Base-by-base conservation (phyloP, 148 eudicot species). In the Chenopodium quinoa region DNA sequence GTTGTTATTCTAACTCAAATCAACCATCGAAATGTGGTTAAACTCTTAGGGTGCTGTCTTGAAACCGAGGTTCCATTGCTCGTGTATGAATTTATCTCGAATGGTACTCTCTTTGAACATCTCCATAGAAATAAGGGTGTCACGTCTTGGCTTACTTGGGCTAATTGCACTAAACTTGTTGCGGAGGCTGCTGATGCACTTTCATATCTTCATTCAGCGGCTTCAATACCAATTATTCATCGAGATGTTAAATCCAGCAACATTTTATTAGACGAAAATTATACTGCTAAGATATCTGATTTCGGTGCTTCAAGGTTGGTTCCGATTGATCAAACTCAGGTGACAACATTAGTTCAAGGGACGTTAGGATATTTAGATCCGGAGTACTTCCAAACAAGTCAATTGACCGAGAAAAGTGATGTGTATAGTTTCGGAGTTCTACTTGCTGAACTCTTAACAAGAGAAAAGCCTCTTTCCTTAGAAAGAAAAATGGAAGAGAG, bases 1-100 rank as follows among this genome's bases (percentile, higher is more conserved):
- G 76, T 79, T 7, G 85, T 66, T 12, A 79, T 83, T 4, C 54
- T 83, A 2, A 79, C 82, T 13, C 79, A 83, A 71, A 79, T 83
- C 65, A 83, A 83, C 16, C 85, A 83, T 79, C 79, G 86, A 4
- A 83, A 83, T 75, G 86, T 83, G 9, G 86, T 83, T 37, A 83
- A 80, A 68, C 80, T 83, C 7, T 14, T 75, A 56, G 86, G 83
- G 20, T 83, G 86, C 46, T 83, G 80, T 60, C 82, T 83, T 31
- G 86, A 83, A 13, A 79, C 83, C 22, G 64, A 79, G 48, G 86
- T 83, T 68, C 86, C 86, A 1, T 10, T 79, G 20, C 74, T 83
- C 10, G 86, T 83, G 0, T 83, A 83, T 25, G 86, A 83, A 37
- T 75, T 27, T 8, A 48, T 83, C 48, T 75, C 82, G 1, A 75